phyloP scores from a whole-genome alignment of 176 grass and related monocot genomes.

The Eremochloa ophiuroides region DNA sequence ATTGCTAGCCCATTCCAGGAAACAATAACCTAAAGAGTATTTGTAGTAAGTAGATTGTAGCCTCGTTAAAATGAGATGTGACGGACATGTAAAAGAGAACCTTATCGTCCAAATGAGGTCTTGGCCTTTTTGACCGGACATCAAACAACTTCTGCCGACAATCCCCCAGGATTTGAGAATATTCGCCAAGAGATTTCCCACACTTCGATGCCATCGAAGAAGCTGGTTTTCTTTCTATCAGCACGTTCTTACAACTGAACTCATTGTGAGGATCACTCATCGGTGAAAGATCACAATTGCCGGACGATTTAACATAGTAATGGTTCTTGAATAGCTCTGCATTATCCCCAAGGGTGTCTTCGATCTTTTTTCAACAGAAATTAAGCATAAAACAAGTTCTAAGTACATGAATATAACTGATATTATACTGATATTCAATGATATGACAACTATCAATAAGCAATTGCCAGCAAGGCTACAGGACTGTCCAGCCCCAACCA shows the following conservation, averaged over 20 bases:
- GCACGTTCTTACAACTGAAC: slow-evolving; percentile 81
- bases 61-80: neutral
- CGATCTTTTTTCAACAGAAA: slow-evolving; percentile 41
- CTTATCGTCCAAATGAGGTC: slow-evolving; percentile 95
- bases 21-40: slow-evolving; percentile 76
- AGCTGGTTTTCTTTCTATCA: slow-evolving; percentile 74
- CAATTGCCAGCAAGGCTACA: neutral
- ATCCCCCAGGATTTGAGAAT: slow-evolving; percentile 60
- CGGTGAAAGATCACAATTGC: slow-evolving; percentile 86
- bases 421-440: slow-evolving; percentile 13
- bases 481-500: neutral
- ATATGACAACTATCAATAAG: slow-evolving; percentile 5
- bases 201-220: slow-evolving; percentile 57
- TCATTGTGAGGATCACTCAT: slow-evolving; percentile 93
- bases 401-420: slow-evolving; percentile 2
- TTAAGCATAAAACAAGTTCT: slow-evolving; percentile 13
- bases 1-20: slow-evolving; percentile 95
- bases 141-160: slow-evolving; percentile 66
- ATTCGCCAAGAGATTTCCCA: slow-evolving; percentile 74
- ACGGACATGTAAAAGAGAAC: slow-evolving; percentile 32
- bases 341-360: slow-evolving; percentile 73
- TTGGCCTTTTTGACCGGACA: slow-evolving; percentile 61
- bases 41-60: slow-evolving; percentile 12
- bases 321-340: slow-evolving; percentile 84
- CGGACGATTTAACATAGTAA: slow-evolving; percentile 93